phyloP scores from a whole-genome alignment of 495 filamentous ascomycete species.

The Penicillium malachiteum region DNA sequence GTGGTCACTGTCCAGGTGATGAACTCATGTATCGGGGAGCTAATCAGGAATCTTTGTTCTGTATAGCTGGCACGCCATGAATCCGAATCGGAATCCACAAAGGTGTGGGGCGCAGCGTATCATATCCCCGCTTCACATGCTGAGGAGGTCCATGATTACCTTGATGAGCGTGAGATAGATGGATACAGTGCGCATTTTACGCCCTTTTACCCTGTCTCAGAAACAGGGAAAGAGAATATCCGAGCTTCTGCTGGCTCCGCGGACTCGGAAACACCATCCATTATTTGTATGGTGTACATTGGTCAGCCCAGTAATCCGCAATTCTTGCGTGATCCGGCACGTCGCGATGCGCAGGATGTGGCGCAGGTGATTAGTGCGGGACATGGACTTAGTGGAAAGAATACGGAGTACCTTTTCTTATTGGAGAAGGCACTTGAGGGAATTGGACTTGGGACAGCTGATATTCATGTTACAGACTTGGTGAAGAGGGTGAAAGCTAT shows the following conservation, averaged over 20 bases:
- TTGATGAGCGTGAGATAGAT: conserved; percentile 96
- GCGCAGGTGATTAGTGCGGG: conserved; percentile 80
- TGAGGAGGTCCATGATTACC: conserved; percentile 80
- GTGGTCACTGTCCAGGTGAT: too few relatives aligned
- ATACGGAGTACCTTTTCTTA: conserved; percentile 84
- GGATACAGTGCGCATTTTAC: conserved; percentile 91
- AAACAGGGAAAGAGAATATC: not conserved
- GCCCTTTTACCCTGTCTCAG: conserved; percentile 64
- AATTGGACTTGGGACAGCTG: conserved; percentile 74
- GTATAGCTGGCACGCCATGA: conserved; percentile 37
- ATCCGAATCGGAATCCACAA: conserved; percentile 45
- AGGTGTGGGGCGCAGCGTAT: conserved; percentile 90
- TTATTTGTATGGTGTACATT: conserved; percentile 79
- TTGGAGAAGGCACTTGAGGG: conserved; percentile 75
- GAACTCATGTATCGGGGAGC: too few relatives aligned
- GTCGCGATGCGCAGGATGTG: conserved; percentile 75
- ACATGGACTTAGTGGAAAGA: conserved; percentile 82
- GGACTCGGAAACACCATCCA: not conserved
- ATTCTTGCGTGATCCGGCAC: conserved; percentile 65
- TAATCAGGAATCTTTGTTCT: not conserved
- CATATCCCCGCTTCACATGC: conserved; percentile 74
- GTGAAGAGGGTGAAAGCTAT: conserved; percentile 46
- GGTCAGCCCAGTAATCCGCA: conserved; percentile 92
- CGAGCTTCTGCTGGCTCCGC: not conserved
- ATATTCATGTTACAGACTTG: conserved; percentile 72